These are phyloP conservation scores for Vitellaria paradoxa DNA, from an alignment of 179 eudicot genomes.

Conservation along the genomic window DNA sequence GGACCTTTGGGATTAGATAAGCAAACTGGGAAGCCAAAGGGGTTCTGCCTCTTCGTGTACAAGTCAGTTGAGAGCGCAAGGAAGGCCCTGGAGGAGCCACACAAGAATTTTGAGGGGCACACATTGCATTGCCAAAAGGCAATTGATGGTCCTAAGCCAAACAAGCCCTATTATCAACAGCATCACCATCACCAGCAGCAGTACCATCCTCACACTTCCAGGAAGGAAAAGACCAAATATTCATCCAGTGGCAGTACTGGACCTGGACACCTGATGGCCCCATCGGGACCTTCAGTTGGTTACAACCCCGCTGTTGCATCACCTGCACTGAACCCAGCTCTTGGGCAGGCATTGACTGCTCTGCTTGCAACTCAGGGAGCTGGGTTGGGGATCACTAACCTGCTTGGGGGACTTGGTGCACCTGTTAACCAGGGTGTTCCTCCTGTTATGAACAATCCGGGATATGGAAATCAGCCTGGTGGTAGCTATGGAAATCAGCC, in stretches of 20 bases:
- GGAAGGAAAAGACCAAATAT: constrained; percentile 36
- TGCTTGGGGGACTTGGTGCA: constrained; percentile 48
- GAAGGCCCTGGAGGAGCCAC: constrained; percentile 84
- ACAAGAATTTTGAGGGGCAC: constrained; percentile 71
- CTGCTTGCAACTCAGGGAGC: constrained; percentile 51
- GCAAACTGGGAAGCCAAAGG: constrained; percentile 71
- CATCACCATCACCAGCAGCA: constrained; percentile 26
- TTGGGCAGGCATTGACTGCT: constrained; percentile 54
- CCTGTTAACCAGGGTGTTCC: constrained; percentile 35
- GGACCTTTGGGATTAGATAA: constrained; percentile 84
- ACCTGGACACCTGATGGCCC: constrained; percentile 44
- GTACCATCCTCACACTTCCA: constrained; percentile 27
- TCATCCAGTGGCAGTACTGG: constrained; percentile 27
- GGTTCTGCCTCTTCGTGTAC: constrained; percentile 75
- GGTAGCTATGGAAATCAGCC: constrained; percentile 43
- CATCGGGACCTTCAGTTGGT: constrained; percentile 29
- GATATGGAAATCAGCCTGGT: constrained; percentile 41
- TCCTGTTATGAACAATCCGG: constrained; percentile 32
- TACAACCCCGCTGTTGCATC: constrained; percentile 42
- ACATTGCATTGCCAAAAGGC: constrained; percentile 73
- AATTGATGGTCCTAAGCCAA: constrained; percentile 44
- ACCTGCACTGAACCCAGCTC: constrained; percentile 29
- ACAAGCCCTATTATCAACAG: constrained; percentile 22
- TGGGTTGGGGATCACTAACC: constrained; percentile 45
- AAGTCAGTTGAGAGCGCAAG: constrained; percentile 57